Evolutionary conservation across 2,329 filamentous ascomycete species (phyloP), one percentile per base, ranked within the genome.

Genomic region (Aspergillus phoenicis): DNA sequence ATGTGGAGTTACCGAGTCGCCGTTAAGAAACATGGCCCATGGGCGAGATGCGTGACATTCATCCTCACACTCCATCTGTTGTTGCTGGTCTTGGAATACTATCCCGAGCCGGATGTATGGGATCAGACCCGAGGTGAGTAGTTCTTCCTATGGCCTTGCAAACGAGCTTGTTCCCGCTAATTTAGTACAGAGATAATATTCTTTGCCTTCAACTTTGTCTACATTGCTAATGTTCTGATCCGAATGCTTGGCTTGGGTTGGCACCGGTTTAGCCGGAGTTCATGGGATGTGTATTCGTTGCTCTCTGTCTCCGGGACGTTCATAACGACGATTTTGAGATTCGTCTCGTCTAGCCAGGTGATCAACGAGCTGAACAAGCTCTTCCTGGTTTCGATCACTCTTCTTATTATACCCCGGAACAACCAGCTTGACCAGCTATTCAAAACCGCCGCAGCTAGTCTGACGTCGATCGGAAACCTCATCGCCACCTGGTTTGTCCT

Each of bases 351-450:
- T 26, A 78, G 81, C 45, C 80, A 81, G 54, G 79, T 84, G n/a
- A 92, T 94, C 68, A 83, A 89, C 36, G 91, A 93, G 77, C 79
- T 97, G 33, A 93, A 98, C 81, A 99, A 99, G 77, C 86, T 96
- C 62, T 97, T 96, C 75, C 84, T 99, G 33, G 95, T 98, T 20
- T 89, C 91, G 8, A 90, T 98, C 58, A 89, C 95, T 2, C 83
- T 98, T 8, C 82, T 99, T 55, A 85, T 99, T 36, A 99, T 99
- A 63, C 95, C 95, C 1, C 87, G 96, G 55, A 99, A 99, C 74
- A 96, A 99, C 70, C 93, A 96, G 53, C 85, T 99, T 22, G 96
- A 99, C 73, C 95, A 99, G 75, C 86, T 99, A 0, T 99, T 99
- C 86, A 99, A 99, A 77, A 99, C 96, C 1, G 96, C 94, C 0